These are phyloP conservation scores for Metarhizium robertsii DNA, from an alignment of 2,329 filamentous ascomycete genomes.

Conservation along the genomic window DNA sequence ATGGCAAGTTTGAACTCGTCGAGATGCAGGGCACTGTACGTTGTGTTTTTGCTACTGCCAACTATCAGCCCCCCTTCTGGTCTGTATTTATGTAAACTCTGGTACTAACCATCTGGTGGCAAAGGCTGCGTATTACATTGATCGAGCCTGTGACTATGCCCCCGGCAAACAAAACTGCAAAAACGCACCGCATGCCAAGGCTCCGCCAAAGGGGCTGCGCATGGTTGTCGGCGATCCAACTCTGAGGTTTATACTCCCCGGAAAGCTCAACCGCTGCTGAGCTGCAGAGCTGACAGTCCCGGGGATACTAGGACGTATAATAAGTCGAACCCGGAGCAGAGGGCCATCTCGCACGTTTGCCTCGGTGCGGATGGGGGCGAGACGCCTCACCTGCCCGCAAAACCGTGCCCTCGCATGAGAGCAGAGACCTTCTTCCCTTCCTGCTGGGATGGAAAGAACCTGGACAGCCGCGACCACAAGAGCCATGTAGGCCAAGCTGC, in stretches of 20 bases:
- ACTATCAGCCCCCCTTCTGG: too few relatives aligned
- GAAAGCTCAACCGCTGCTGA: too few relatives aligned
- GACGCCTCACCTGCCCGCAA: slow-evolving; percentile 39
- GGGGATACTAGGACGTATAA: slow-evolving; percentile 27
- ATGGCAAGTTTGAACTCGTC: slow-evolving; percentile 43
- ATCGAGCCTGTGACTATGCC: slow-evolving; percentile 17
- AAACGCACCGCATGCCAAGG: slow-evolving; percentile 26
- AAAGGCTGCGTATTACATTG: slow-evolving; percentile 18
- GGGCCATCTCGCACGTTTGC: slow-evolving; percentile 48
- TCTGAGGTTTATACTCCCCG: slow-evolving; percentile 20
- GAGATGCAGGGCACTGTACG: slow-evolving; percentile 19
- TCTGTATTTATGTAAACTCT: neutral
- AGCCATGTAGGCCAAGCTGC: slow-evolving; percentile 33
- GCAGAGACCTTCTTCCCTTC: slow-evolving; percentile 48
- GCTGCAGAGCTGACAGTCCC: neutral
- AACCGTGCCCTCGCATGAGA: slow-evolving; percentile 41
- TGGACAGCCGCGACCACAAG: slow-evolving; percentile 45
- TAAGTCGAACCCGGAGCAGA: slow-evolving; percentile 31
- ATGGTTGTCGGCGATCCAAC: slow-evolving; percentile 55
- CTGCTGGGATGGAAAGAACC: slow-evolving; percentile 53
- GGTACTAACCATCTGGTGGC: neutral
- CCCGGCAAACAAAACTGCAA: slow-evolving; percentile 15
- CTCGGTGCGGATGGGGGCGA: slow-evolving; percentile 32
- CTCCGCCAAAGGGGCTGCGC: slow-evolving; percentile 53
- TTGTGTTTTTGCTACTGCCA: too few relatives aligned